A percentile compares a stretch with the other conserved stretches of the same genome.
phyloP scores from a whole-genome alignment of 306 rosid genomes.

The Prunus campanulata region DNA sequence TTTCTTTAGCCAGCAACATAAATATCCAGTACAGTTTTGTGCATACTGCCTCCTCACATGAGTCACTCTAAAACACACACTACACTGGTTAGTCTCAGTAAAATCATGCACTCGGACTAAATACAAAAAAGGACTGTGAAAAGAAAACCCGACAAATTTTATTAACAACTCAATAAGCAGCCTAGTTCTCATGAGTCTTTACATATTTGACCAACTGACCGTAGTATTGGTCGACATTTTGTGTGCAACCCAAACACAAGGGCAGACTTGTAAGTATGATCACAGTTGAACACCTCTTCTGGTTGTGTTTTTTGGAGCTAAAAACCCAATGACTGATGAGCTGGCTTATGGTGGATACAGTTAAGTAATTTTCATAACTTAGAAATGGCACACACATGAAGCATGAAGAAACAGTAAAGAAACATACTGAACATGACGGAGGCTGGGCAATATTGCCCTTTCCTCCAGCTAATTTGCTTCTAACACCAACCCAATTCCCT shows the following conservation, averaged over 20 bases:
- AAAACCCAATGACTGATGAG: too few species aligned
- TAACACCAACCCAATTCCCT: neutral
- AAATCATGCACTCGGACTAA: neutral
- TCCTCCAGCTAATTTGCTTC: neutral
- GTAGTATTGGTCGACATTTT: neutral
- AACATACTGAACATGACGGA: neutral
- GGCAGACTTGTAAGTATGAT: too few species aligned
- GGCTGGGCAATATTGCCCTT: neutral
- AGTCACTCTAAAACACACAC: neutral
- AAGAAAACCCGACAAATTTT: neutral
- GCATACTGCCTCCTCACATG: neutral
- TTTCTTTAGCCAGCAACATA: neutral
- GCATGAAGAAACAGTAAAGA: neutral
- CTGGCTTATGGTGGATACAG: neutral
- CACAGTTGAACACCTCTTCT: too few species aligned
- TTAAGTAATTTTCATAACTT: neutral
- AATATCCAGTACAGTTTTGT: neutral
- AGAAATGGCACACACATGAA: neutral
- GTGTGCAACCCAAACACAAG: neutral
- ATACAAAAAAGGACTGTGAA: neutral
- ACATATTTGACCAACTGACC: neutral
- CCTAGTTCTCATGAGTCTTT: neutral
- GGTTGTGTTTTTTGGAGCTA: too few species aligned
- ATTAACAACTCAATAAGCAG: neutral
- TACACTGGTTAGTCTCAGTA: neutral